Conservation (phyloP, 805 yeast species). For the Wickerhamomyces tratensis region DNA sequence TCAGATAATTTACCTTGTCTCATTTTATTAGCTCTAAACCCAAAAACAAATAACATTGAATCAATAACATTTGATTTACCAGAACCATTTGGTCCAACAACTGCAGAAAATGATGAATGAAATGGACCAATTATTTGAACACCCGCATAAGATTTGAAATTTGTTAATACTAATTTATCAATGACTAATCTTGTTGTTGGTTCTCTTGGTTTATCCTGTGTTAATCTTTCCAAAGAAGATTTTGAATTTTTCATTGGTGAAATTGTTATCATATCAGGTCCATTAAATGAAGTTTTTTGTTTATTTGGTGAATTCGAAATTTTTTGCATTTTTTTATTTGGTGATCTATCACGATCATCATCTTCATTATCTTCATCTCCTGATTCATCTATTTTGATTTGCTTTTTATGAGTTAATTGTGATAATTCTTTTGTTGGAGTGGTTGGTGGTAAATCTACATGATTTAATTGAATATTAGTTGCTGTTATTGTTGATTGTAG, state of each 20-base stretch:
- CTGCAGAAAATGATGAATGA: constrained; percentile 88
- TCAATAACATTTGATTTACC: constrained; percentile 98
- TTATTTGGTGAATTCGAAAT: too few relatives aligned
- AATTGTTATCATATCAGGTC: constrained; percentile 28
- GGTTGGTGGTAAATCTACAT: constrained; percentile 11
- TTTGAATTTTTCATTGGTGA: constrained; percentile 29
- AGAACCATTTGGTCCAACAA: constrained; percentile 97
- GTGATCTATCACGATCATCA: constrained; percentile 10
- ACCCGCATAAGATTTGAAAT: constrained; percentile 96
- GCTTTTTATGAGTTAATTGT: neutral
- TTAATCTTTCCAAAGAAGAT: constrained; percentile 18
- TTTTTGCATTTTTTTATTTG: constrained; percentile 21
- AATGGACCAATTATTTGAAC: constrained; percentile 90
- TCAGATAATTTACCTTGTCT: constrained; percentile 92
- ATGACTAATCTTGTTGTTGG: constrained; percentile 62
- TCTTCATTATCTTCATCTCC: neutral
- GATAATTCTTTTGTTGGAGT: constrained; percentile 1
- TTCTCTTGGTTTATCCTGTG: constrained; percentile 19
- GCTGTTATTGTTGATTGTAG: neutral
- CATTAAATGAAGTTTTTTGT: constrained; percentile 23
- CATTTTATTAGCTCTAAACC: constrained; percentile 94
- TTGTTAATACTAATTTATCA: constrained; percentile 58
- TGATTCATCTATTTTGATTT: too few relatives aligned
- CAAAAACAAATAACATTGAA: constrained; percentile 91
- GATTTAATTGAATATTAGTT: too few relatives aligned